Evolutionary conservation across 306 rosid genomes (phyloP).

Genomic region (Begonia fuchsioides): DNA sequence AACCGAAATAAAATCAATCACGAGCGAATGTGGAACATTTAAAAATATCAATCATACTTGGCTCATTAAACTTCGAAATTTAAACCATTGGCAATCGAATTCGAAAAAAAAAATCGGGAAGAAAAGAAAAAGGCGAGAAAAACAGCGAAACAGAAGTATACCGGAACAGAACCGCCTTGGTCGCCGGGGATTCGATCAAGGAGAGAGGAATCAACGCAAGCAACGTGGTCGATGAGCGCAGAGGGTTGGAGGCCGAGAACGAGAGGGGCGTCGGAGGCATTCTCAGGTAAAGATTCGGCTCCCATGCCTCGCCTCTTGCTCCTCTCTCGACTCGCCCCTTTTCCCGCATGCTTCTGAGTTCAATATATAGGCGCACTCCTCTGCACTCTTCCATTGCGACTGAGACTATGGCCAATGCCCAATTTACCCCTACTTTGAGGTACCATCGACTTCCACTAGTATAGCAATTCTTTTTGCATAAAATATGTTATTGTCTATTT

Average conservation of each 20-base stretch:
- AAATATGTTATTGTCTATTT: too few species aligned
- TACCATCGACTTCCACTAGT: too few species aligned
- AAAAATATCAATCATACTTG: too few species aligned
- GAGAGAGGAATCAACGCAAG: constrained; percentile 42
- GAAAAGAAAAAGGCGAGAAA: not conserved
- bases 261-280: constrained; percentile 27
- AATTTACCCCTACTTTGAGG: too few species aligned
- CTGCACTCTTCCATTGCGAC: too few species aligned
- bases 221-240: constrained; percentile 69
- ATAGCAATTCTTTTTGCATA: too few species aligned
- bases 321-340: too few species aligned
- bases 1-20: too few species aligned
- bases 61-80: not conserved
- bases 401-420: too few species aligned
- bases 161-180: constrained; percentile 87
- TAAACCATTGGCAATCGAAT: not conserved
- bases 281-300: constrained; percentile 17
- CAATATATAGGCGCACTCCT: too few species aligned
- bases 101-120: not conserved
- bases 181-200: constrained; percentile 71
- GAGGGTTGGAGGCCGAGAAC: constrained; percentile 70
- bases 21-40: too few species aligned
- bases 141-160: constrained; percentile 4
- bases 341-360: too few species aligned
- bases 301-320: constrained; percentile 12